Evolutionary conservation across 1,284 basidiomycete species (phyloP).

Genomic region (Anthracocystis walkeri): DNA sequence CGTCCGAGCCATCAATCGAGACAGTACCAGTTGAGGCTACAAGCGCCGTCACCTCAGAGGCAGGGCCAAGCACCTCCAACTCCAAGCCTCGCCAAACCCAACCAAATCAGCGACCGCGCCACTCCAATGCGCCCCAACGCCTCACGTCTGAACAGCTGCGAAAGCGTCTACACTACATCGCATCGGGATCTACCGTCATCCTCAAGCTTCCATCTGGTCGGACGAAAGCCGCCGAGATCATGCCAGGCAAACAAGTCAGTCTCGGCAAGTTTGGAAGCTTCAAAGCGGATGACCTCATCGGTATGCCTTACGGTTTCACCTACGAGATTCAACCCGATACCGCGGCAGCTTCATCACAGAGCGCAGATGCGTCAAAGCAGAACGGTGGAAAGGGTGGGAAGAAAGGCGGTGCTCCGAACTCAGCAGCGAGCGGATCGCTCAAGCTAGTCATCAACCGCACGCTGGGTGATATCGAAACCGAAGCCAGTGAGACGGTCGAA

Average conservation of each 20-base stretch:
- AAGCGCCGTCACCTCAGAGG: slow-evolving; percentile 1
- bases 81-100: slow-evolving; percentile 12
- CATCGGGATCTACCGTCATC: slow-evolving; percentile 46
- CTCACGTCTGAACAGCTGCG: slow-evolving; percentile 51
- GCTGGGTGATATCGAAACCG: slow-evolving; percentile 46
- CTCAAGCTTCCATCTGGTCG: slow-evolving; percentile 62
- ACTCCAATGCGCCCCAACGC: slow-evolving; percentile 21
- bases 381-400: slow-evolving; percentile 17
- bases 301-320: slow-evolving; percentile 66
- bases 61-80: slow-evolving; percentile 22
- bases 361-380: slow-evolving; percentile 3
- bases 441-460: slow-evolving; percentile 54
- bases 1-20: slow-evolving; percentile 10
- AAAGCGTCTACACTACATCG: slow-evolving; percentile 49
- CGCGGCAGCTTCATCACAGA: background rate
- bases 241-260: slow-evolving; percentile 57
- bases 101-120: slow-evolving; percentile 23
- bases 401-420: background rate
- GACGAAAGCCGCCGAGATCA: slow-evolving; percentile 59
- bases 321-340: slow-evolving; percentile 61
- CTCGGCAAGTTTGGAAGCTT: slow-evolving; percentile 69
- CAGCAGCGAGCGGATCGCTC: slow-evolving; percentile 11
- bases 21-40: background rate
- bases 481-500: slow-evolving; percentile 51
- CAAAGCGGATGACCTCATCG: slow-evolving; percentile 63